Percentiles rank a stretch among this genome's conserved stretches.
Conservation (phyloP, 352 stramenopile species). For the Pythium monospermum region DNA sequence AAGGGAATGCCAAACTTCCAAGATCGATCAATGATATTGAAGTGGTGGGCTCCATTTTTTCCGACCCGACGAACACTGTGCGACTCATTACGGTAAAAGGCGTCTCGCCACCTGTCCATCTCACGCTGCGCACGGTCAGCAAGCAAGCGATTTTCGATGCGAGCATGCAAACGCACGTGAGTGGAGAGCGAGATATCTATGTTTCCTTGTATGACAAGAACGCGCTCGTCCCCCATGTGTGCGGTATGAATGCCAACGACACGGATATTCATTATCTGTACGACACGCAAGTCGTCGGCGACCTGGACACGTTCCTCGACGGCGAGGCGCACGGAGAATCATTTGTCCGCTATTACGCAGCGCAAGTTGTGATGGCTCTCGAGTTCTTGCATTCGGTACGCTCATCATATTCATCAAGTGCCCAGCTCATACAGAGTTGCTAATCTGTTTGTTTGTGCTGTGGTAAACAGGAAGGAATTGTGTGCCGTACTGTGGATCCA, state of each 20-base stretch:
- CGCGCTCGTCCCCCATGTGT: conserved; percentile 58
- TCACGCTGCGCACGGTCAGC: conserved; percentile 74
- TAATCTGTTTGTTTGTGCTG: not conserved
- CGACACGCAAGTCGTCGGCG: conserved; percentile 72
- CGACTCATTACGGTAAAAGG: conserved; percentile 65
- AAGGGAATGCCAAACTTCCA: conserved; percentile 30
- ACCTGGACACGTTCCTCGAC: conserved; percentile 73
- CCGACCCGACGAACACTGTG: conserved; percentile 68
- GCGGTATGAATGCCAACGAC: conserved; percentile 66
- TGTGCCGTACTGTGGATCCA: conserved; percentile 72
- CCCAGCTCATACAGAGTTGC: not conserved
- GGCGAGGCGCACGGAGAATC: conserved; percentile 66
- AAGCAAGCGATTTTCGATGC: conserved; percentile 79
- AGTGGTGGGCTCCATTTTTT: conserved; percentile 69
- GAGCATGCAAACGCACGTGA: conserved; percentile 79
- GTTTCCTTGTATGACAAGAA: conserved; percentile 78
- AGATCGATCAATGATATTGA: conserved; percentile 58
- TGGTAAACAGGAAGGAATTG: conserved; percentile 57
- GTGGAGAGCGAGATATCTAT: conserved; percentile 80
- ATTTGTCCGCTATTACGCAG: conserved; percentile 83
- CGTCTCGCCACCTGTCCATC: conserved; percentile 41
- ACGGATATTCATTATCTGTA: conserved; percentile 85
- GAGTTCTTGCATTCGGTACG: conserved; percentile 77
- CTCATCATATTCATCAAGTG: too few species aligned
- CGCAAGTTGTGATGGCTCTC: conserved; percentile 74